These are phyloP conservation scores for Volvox reticuliferus DNA, from an alignment of 139 green algal species.

Conservation along the genomic window DNA sequence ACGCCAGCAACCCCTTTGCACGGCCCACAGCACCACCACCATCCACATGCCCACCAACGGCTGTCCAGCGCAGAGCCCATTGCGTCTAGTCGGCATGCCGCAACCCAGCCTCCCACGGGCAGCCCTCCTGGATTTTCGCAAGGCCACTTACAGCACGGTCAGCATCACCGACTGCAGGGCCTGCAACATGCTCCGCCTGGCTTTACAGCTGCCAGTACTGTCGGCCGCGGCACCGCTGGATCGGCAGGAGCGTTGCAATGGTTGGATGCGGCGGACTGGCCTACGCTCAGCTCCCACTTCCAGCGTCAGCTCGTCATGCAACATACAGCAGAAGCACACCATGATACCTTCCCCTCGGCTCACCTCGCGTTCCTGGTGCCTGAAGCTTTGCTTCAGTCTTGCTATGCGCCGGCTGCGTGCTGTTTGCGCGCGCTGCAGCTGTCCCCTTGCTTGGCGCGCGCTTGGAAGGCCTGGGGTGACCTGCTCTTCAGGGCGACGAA, in stretches of 20 bases:
- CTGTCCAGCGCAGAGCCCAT: background rate
- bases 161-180: background rate
- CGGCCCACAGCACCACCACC: slow-evolving; percentile 8
- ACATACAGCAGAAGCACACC: background rate
- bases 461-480: slow-evolving; percentile 52
- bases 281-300: background rate
- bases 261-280: background rate
- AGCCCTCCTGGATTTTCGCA: background rate
- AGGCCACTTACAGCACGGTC: background rate
- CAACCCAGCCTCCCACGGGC: background rate
- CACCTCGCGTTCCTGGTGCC: background rate
- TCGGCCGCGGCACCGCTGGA: background rate
- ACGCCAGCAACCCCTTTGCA: too few relatives aligned
- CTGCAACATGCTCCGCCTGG: background rate
- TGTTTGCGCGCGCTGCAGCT: slow-evolving; percentile 37
- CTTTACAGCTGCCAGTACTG: background rate
- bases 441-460: background rate
- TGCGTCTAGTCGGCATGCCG: background rate
- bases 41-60: background rate
- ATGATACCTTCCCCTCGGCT: background rate
- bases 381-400: slow-evolving; percentile 9
- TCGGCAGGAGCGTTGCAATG: background rate
- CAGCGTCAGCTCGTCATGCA: background rate
- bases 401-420: background rate
- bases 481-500: slow-evolving; percentile 31